Evolutionary conservation across 2,329 filamentous ascomycete species (phyloP).

Genomic region (Arthrobotrys megalospora): DNA sequence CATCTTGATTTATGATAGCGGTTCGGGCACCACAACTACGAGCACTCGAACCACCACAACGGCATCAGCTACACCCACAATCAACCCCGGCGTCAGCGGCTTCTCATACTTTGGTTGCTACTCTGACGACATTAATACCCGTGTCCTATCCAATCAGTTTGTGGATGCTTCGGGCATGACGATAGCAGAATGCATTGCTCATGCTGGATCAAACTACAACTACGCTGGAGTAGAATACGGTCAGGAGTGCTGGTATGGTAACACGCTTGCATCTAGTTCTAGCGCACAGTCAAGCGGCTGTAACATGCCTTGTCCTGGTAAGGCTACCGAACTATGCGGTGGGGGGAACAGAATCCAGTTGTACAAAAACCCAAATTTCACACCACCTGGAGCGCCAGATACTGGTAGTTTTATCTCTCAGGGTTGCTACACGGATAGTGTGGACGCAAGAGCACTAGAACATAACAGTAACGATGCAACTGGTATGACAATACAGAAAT

Average conservation of each 20-base stretch:
- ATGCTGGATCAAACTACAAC: slow-evolving; percentile 64
- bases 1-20: slow-evolving; percentile 17
- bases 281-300: slow-evolving; percentile 33
- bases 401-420: slow-evolving; percentile 15
- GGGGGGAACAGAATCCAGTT: slow-evolving; percentile 41
- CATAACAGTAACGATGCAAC: slow-evolving; percentile 27
- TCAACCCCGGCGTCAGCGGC: slow-evolving; percentile 17
- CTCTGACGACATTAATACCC: slow-evolving; percentile 16
- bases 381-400: slow-evolving; percentile 23
- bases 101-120: slow-evolving; percentile 44
- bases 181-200: slow-evolving; percentile 14
- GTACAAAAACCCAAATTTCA: slow-evolving; percentile 32
- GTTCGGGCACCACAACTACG: neutral
- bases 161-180: slow-evolving; percentile 24
- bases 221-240: slow-evolving; percentile 68
- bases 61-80: slow-evolving; percentile 2
- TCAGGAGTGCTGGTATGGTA: slow-evolving; percentile 68
- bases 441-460: slow-evolving; percentile 11
- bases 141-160: slow-evolving; percentile 16
- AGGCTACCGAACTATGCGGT: slow-evolving; percentile 28
- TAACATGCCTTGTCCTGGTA: slow-evolving; percentile 33
- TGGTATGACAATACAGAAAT: slow-evolving; percentile 42
- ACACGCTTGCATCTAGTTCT: slow-evolving; percentile 56
- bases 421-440: slow-evolving; percentile 46
- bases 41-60: slow-evolving; percentile 9